Evolutionary conservation across 305 asterid genomes (phyloP).

Genomic region (Rubia peregrina): DNA sequence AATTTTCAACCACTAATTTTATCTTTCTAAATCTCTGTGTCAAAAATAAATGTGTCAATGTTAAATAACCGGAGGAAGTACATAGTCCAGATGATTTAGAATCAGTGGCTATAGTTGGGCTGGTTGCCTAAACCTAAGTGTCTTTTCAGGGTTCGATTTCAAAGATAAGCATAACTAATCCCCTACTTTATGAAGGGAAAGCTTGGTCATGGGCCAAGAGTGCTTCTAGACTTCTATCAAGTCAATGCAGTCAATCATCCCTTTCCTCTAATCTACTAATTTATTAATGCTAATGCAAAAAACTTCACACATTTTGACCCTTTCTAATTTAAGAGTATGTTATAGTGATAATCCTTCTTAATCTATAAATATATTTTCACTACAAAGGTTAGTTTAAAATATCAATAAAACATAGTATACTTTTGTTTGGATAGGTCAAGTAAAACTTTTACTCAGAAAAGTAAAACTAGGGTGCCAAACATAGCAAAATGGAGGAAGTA

Average conservation of each 20-base stretch:
- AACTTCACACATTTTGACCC: background rate
- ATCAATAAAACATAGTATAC: too few relatives aligned
- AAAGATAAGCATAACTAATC: background rate
- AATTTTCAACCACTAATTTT: too few relatives aligned
- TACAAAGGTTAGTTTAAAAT: too few relatives aligned
- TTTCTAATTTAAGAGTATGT: background rate
- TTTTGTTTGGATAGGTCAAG: too few relatives aligned
- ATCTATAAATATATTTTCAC: too few relatives aligned
- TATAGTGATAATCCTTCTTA: too few relatives aligned
- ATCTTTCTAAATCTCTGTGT: too few relatives aligned
- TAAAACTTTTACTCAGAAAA: too few relatives aligned
- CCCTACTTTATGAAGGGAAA: background rate
- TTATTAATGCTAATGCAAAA: background rate
- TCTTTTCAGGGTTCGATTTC: background rate
- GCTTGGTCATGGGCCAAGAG: background rate
- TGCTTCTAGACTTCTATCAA: background rate
- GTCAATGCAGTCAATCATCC: constrained; percentile 10
- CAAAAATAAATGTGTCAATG: too few relatives aligned
- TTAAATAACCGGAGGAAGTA: too few relatives aligned
- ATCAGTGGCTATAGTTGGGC: background rate
- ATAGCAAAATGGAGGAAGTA: too few relatives aligned
- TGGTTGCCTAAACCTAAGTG: background rate
- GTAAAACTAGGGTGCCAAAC: too few relatives aligned
- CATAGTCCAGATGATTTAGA: background rate
- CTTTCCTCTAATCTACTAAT: background rate